Percentiles rank a stretch among this genome's conserved stretches.
Evolutionary conservation across 345 rosid species (phyloP).

Genomic region (Boechera divaricarpa): DNA sequence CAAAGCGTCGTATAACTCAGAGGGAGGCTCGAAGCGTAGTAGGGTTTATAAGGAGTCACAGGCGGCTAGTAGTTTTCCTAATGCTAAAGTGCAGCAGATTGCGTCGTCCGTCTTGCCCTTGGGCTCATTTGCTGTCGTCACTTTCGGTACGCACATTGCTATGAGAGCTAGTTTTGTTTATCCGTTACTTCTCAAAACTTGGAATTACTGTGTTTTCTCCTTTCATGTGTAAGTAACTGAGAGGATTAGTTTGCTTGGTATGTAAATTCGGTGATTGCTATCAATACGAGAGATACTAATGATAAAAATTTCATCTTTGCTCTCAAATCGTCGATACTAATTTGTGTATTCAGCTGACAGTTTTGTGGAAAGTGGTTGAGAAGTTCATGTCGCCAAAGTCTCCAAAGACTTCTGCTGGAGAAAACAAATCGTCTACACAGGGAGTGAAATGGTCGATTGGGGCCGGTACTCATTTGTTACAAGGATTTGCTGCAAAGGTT

Average conservation of each 20-base stretch:
- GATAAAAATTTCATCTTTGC: slow-evolving; percentile 13
- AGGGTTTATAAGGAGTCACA: slow-evolving; percentile 66
- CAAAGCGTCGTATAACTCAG: slow-evolving; percentile 51
- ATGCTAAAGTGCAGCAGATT: slow-evolving; percentile 62
- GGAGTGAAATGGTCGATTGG: slow-evolving; percentile 81
- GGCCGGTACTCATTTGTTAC: slow-evolving; percentile 75
- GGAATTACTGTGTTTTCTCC: neutral
- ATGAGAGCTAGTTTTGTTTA: neutral
- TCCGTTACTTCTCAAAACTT: neutral
- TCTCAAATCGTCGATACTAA: slow-evolving; percentile 51
- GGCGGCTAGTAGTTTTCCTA: slow-evolving; percentile 52
- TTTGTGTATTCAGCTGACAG: slow-evolving; percentile 87
- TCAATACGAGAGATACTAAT: neutral
- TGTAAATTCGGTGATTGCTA: neutral
- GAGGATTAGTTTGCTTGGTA: neutral
- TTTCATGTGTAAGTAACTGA: neutral
- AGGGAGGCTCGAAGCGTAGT: slow-evolving; percentile 61
- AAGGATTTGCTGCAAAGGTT: slow-evolving; percentile 67
- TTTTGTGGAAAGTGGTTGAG: slow-evolving; percentile 90
- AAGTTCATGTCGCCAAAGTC: slow-evolving; percentile 63
- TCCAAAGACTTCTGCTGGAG: slow-evolving; percentile 49
- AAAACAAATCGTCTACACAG: slow-evolving; percentile 53
- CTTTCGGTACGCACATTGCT: slow-evolving; percentile 64
- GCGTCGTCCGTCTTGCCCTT: slow-evolving; percentile 65
- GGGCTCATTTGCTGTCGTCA: slow-evolving; percentile 59